A percentile compares a stretch with the other conserved stretches of the same genome.
phyloP scores from a whole-genome alignment of 2,329 filamentous ascomycete genomes.

The Cercospora citrullina region DNA sequence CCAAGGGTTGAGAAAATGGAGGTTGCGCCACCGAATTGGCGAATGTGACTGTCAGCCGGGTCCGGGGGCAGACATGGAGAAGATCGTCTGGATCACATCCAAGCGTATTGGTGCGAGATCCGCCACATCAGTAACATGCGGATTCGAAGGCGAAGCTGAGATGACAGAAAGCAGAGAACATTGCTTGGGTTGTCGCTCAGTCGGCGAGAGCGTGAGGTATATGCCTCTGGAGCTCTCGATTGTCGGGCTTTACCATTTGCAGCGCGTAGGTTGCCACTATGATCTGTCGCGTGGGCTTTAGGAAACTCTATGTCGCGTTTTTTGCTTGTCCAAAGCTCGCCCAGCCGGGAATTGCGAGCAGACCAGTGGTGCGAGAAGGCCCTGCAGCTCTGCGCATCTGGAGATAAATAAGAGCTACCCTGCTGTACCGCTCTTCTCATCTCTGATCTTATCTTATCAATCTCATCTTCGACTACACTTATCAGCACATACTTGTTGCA shows the following conservation, averaged over 20 bases:
- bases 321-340: conserved; percentile 10
- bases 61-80: background rate
- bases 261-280: background rate
- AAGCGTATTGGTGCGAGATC: background rate
- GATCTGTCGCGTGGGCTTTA: conserved; percentile 9
- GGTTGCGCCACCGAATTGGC: conserved; percentile 4
- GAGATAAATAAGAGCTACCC: conserved; percentile 4
- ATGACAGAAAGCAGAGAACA: background rate
- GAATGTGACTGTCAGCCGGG: background rate
- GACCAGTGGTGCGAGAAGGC: background rate
- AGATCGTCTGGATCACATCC: background rate
- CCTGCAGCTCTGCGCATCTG: background rate
- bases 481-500: background rate
- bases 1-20: background rate
- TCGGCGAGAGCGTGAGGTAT: conserved; percentile 1
- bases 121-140: background rate
- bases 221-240: background rate
- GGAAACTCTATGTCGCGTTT: background rate
- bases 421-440: background rate
- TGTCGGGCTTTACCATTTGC: background rate
- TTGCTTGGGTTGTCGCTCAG: background rate
- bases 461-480: background rate
- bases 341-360: conserved; percentile 13
- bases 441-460: conserved; percentile 14
- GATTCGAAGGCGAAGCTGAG: background rate